Evolutionary conservation across 768 basidiomycete species (phyloP), one percentile per base, ranked within the genome.

Genomic region (Rubroboletus pulcherrimus): DNA sequence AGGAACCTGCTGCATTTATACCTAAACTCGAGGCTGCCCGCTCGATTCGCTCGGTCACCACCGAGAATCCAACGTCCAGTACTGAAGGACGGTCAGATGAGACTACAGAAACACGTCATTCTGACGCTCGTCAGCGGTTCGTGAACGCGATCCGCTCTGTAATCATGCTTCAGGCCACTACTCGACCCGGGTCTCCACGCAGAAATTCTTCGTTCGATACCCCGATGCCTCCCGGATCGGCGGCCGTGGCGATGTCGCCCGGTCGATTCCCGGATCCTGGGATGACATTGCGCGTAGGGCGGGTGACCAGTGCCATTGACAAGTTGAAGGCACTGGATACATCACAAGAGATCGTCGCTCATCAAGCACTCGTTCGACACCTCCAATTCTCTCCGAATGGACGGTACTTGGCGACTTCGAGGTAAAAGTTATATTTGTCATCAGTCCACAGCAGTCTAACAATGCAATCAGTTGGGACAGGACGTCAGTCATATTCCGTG

Each of bases 351-450:
- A 60, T 78, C 47, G 72, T 66, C 21, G 75, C 76, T 19, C 81
- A 82, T 51, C 69, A 71, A 42, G 82, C 81, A 7, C 73, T 82
- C 26, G 81, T 82, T 19, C 67, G 80, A 45, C 79, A 82, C 59
- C 63, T 82, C 44, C 79, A 82, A 55, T 82, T 82, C 64, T 82
- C 81, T 14, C 82, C 81, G 5, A 76, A 80, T 58, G 81, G 81
- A 37, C 73, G 74, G 59, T 80, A 75, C 61, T 59, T 82, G 57
- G 81, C 82, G 4, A 82, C 82, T 2, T 81, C 81, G 33, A 81
- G 80, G 73, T 76, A 54, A 74, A 53, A 30, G 71, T 58, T 42
- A 40, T 10, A 14, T n/a, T 21, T 47, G 31, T 34, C 53, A 56
- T 38, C 12, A 45, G 31, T 35, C 39, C 21, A 33, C 60, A 51